A percentile compares a stretch with the other conserved stretches of the same genome.
phyloP scores from a whole-genome alignment of 768 basidiomycete genomes.

The Amanita rubescens region DNA sequence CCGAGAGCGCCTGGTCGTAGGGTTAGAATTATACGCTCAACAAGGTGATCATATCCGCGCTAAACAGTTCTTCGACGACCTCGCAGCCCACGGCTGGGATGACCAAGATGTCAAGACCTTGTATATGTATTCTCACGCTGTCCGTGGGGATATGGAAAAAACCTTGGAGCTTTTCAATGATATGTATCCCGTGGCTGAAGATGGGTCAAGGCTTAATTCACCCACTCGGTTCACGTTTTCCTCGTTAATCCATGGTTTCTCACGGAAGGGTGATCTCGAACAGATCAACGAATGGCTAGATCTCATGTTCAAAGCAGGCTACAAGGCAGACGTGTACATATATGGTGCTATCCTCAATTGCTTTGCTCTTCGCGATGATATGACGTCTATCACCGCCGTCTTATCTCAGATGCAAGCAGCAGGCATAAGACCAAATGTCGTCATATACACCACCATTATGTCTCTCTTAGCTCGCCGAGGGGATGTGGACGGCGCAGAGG shows the following conservation, averaged over 20 bases:
- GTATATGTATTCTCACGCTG: conserved; percentile 51
- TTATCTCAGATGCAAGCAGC: conserved; percentile 56
- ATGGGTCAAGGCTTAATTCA: conserved; percentile 22
- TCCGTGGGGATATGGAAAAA: conserved; percentile 30
- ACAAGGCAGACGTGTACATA: conserved; percentile 46
- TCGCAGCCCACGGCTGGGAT: conserved; percentile 24
- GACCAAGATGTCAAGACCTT: conserved; percentile 27
- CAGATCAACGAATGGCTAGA: conserved; percentile 48
- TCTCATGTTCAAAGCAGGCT: conserved; percentile 38
- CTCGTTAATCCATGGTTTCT: conserved; percentile 45
- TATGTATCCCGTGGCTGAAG: conserved; percentile 37
- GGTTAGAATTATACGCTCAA: conserved; percentile 45
- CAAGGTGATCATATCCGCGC: conserved; percentile 42
- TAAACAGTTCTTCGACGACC: conserved; percentile 32
- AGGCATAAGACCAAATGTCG: conserved; percentile 36
- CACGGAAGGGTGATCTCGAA: conserved; percentile 36
- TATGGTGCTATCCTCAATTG: conserved; percentile 55
- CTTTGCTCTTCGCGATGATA: conserved; percentile 47
- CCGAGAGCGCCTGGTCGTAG: conserved; percentile 29
- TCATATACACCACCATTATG: conserved; percentile 63
- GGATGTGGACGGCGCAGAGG: conserved; percentile 60
- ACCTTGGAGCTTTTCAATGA: conserved; percentile 46
- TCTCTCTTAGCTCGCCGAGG: conserved; percentile 52
- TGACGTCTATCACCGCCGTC: conserved; percentile 40
- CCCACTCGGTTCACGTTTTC: conserved; percentile 49